Evolutionary conservation across 768 basidiomycete genomes (phyloP).

Genomic region (Boletus pseudo-olivaceus): DNA sequence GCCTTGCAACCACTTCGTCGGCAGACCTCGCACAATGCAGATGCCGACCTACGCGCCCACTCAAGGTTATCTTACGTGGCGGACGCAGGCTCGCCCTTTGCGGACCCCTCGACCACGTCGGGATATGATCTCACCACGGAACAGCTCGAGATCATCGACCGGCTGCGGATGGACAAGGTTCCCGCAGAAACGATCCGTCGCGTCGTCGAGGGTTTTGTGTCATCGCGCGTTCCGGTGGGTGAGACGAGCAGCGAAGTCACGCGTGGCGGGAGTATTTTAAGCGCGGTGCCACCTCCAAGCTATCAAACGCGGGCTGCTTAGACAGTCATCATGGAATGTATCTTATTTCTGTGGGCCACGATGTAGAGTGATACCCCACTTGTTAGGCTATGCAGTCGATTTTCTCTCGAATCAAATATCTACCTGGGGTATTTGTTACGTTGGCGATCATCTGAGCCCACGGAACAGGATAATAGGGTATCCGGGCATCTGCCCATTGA

Average conservation of each 20-base stretch:
- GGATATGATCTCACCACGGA: conserved; percentile 8
- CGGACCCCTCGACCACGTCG: not conserved
- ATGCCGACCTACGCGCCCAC: not conserved
- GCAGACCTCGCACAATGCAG: not conserved
- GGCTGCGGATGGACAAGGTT: conserved; percentile 2
- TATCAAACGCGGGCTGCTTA: conserved; percentile 13
- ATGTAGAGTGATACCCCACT: not conserved
- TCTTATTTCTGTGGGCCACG: not conserved
- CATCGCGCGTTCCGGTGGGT: not conserved
- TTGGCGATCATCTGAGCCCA: not conserved
- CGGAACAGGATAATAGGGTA: not conserved
- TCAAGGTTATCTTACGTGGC: not conserved
- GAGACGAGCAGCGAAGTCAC: not conserved
- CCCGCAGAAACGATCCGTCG: conserved; percentile 16
- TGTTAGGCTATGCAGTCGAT: no score
- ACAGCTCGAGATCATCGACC: conserved; percentile 14
- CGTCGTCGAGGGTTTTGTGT: conserved; percentile 10
- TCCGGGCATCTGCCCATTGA: no score
- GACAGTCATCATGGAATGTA: no score
- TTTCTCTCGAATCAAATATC: not conserved
- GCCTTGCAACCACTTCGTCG: conserved; percentile 5
- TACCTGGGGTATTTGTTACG: not conserved
- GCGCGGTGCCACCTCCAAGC: conserved; percentile 18
- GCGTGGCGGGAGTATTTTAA: not conserved
- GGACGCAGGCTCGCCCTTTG: not conserved